These are phyloP conservation scores for Magnaporthiopsis incrustans DNA, from an alignment of 2,329 filamentous ascomycete genomes.

Conservation along the genomic window DNA sequence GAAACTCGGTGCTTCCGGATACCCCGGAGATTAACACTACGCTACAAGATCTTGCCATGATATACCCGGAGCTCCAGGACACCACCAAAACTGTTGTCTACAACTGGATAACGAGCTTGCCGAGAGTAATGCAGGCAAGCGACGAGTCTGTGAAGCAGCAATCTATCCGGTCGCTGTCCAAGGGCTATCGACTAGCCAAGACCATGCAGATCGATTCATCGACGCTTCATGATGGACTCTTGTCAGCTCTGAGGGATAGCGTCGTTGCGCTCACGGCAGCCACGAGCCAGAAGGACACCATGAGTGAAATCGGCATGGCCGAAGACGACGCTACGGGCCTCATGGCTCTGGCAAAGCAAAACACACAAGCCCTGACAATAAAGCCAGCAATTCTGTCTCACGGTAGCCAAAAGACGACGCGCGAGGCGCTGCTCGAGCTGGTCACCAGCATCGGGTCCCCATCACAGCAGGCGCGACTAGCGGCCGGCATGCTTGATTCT, in stretches of 20 bases:
- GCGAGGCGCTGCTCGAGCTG: slow-evolving; percentile 49
- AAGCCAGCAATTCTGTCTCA: slow-evolving; percentile 53
- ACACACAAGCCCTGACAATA: slow-evolving; percentile 32
- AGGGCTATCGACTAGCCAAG: slow-evolving; percentile 59
- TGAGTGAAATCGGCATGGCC: slow-evolving; percentile 22
- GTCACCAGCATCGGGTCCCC: slow-evolving; percentile 47
- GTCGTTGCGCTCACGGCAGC: slow-evolving; percentile 36
- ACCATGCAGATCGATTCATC: slow-evolving; percentile 56
- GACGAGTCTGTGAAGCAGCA: slow-evolving; percentile 71
- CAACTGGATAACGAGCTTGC: slow-evolving; percentile 73
- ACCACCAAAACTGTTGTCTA: slow-evolving; percentile 61
- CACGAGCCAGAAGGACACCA: neutral
- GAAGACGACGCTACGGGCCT: slow-evolving; percentile 20
- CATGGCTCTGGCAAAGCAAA: slow-evolving; percentile 19
- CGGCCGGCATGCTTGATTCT: slow-evolving; percentile 56
- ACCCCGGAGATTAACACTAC: slow-evolving; percentile 19
- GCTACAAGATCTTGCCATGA: slow-evolving; percentile 44
- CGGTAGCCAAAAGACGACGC: slow-evolving; percentile 58
- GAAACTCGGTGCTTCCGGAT: slow-evolving; percentile 39
- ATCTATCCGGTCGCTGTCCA: slow-evolving; percentile 68
- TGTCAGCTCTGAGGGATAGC: slow-evolving; percentile 66
- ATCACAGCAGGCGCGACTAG: slow-evolving; percentile 52
- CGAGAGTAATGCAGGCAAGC: slow-evolving; percentile 73
- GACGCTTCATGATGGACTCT: slow-evolving; percentile 59
- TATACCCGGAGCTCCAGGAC: slow-evolving; percentile 45